Conservation (phyloP, 306 rosid genomes). For the Echinosophora koreensis region DNA sequence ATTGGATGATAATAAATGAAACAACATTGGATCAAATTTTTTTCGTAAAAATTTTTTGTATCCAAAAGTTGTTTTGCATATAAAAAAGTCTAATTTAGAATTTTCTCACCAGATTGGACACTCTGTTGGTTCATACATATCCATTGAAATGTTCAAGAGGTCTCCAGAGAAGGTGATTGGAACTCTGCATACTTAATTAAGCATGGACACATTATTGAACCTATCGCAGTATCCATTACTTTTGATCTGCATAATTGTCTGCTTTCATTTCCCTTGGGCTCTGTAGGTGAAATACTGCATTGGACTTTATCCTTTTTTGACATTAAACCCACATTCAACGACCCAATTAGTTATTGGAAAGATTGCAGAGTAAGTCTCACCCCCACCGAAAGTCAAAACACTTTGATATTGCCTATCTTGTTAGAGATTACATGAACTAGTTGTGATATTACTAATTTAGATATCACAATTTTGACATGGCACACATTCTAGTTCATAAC, state of each 20-base stretch:
- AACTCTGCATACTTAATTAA: constrained; percentile 36
- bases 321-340: constrained; percentile 62
- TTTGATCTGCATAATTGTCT: constrained; percentile 35
- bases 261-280: constrained; percentile 45
- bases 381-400: constrained; percentile 5
- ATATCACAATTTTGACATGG: constrained; percentile 36
- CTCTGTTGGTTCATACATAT: constrained; percentile 86
- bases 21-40: constrained; percentile 14
- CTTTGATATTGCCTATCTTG: constrained; percentile 36
- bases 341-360: constrained; percentile 62
- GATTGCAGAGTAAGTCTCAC: constrained; percentile 58
- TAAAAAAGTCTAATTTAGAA: constrained; percentile 36
- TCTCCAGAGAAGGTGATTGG: constrained; percentile 67
- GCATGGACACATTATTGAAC: constrained; percentile 30
- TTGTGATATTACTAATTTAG: constrained; percentile 19
- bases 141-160: constrained; percentile 67
- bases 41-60: constrained; percentile 37
- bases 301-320: constrained; percentile 91
- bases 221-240: constrained; percentile 22
- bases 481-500: constrained; percentile 23
- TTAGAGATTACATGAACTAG: constrained; percentile 30
- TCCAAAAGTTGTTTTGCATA: constrained; percentile 26
- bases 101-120: constrained; percentile 79
- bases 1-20: constrained; percentile 35
- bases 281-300: constrained; percentile 75